Conservation (phyloP, 192 early-diverging fungal species). For the Podila epicladia region DNA sequence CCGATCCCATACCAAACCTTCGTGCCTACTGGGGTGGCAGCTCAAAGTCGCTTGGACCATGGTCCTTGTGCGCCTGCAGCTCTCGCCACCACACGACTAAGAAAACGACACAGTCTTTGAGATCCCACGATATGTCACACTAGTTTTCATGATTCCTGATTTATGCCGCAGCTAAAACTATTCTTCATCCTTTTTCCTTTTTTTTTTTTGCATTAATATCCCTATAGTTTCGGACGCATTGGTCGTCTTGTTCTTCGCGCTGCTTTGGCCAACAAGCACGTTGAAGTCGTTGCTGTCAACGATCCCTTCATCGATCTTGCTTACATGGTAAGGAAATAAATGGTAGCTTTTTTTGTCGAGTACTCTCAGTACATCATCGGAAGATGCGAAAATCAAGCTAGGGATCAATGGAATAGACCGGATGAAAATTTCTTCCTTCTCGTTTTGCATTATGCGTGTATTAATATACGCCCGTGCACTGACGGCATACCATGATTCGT, state of each 20-base stretch:
- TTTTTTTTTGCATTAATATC: no score
- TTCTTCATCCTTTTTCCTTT: not conserved
- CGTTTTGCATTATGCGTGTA: not conserved
- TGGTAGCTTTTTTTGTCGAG: no score
- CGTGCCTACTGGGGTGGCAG: no score
- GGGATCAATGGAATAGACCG: no score
- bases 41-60: no score
- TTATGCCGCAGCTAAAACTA: not conserved
- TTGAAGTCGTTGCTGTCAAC: slow-evolving; percentile 92
- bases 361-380: no score
- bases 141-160: not conserved
- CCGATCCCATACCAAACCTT: no score
- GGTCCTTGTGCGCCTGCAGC: not conserved
- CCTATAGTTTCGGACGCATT: slow-evolving; percentile 91
- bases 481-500: no score
- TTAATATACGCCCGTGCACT: not conserved
- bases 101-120: no score
- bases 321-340: slow-evolving; percentile 80
- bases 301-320: slow-evolving; percentile 97
- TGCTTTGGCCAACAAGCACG: slow-evolving; percentile 73
- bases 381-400: no score
- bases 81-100: not conserved
- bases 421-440: not conserved
- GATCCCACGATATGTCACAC: not conserved
- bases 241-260: slow-evolving; percentile 97